Conservation (phyloP, 1,284 basidiomycete species). For the Papiliotrema flavescens region DNA sequence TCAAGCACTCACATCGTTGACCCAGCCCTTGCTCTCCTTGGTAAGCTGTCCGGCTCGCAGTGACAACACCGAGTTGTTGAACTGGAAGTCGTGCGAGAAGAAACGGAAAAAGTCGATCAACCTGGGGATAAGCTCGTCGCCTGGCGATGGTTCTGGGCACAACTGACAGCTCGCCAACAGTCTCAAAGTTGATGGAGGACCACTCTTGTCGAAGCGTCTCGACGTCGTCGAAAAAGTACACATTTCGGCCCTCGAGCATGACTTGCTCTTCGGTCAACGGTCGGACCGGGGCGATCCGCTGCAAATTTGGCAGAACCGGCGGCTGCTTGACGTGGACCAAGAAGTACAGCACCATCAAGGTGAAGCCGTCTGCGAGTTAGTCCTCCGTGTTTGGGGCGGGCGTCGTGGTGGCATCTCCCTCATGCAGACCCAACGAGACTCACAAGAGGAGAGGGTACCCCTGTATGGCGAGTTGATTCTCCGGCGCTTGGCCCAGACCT, state of each 20-base stretch:
- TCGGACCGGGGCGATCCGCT: slow-evolving; percentile 79
- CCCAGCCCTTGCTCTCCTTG: slow-evolving; percentile 91
- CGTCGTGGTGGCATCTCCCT: not conserved
- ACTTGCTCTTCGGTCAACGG: slow-evolving; percentile 83
- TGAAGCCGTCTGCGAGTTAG: slow-evolving; percentile 68
- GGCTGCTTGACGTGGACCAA: slow-evolving; percentile 95
- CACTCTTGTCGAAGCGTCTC: slow-evolving; percentile 81
- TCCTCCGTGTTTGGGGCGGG: no score
- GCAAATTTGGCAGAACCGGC: slow-evolving; percentile 84
- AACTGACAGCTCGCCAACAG: slow-evolving; percentile 82
- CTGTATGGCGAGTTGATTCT: slow-evolving; percentile 98
- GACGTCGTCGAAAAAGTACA: slow-evolving; percentile 97
- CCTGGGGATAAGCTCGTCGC: slow-evolving; percentile 49
- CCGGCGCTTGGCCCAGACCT: slow-evolving; percentile 97
- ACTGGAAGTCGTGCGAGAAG: slow-evolving; percentile 89
- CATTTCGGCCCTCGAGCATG: slow-evolving; percentile 79
- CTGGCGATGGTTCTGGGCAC: not conserved
- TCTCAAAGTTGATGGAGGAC: slow-evolving; percentile 89
- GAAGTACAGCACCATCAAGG: slow-evolving; percentile 95
- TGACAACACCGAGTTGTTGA: slow-evolving; percentile 86
- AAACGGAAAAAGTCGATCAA: slow-evolving; percentile 98
- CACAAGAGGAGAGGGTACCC: slow-evolving; percentile 86
- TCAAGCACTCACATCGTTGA: slow-evolving; percentile 68
- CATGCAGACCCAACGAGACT: slow-evolving; percentile 13
- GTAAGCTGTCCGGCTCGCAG: slow-evolving; percentile 83